Evolutionary conservation across 805 yeast genomes (phyloP), one percentile per base, ranked within the genome.

Genomic region (Lipomyces kockii): DNA sequence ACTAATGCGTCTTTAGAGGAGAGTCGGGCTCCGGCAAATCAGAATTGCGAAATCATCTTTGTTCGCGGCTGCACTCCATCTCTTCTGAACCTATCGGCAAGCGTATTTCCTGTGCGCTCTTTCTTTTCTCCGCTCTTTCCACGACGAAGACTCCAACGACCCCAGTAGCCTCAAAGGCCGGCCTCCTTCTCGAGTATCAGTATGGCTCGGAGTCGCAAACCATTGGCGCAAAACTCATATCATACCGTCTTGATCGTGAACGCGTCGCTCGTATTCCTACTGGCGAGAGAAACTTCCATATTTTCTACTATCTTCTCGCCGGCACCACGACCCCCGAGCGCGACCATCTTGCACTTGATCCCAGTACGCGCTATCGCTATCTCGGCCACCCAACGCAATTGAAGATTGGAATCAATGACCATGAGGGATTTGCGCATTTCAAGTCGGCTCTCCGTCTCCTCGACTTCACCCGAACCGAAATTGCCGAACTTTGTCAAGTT

Each of bases 261-360:
- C 79, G 89, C 57, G 85, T 86, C 43, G 83, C 86, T 14, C 75
- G 79, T 51, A 86, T 84, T 56, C 82, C 84, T 49, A 74, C 79
- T 4, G 79, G 81, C 43, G 89, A 86, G 76, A 79, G 89, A 62
- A 86, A 86, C 75, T 86, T 84, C 75, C 88, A 86, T 71, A 83
- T 85, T 2, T 86, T 86, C 71, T 86, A 86, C 75, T 86, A 85
- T 72, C 81, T 86, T 62, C 76, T 86, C 22, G 81, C 82, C 64
- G 89, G 89, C 1, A 79, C 80, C 60, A 78, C 82, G n/a, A 74
- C 76, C 12, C 72, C 78, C 7, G 81, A 81, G 57, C 77, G 84
- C 25, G 74, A 76, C 6, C 80, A 80, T 43, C 79, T 84, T 60
- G 82, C 80, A 5, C 78, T 86, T 43, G 75, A 75, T 46, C 63